Evolutionary conservation across 2,329 filamentous ascomycete genomes (phyloP).

Genomic region (Paracamarosporium sp.): DNA sequence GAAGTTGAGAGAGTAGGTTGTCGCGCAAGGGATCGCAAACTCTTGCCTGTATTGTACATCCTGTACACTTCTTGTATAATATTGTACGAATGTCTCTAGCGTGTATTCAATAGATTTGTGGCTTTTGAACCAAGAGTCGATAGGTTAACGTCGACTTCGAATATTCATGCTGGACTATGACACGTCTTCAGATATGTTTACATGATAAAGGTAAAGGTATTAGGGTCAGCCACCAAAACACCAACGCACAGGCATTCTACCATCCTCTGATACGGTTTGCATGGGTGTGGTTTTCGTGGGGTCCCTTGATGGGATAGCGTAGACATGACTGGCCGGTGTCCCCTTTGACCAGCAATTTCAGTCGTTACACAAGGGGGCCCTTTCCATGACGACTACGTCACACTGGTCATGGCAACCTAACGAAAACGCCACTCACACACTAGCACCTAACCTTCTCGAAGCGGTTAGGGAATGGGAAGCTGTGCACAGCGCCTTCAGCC

Average conservation of each 20-base stretch:
- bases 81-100: neutral
- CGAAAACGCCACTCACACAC: conserved; percentile 18
- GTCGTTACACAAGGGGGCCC: neutral
- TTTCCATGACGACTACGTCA: conserved; percentile 24
- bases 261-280: too few relatives aligned
- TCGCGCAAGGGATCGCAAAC: too few relatives aligned
- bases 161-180: too few relatives aligned
- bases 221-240: too few relatives aligned
- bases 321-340: neutral
- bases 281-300: neutral
- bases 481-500: neutral
- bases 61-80: neutral
- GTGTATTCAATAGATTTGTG: neutral
- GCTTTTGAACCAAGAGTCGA: too few relatives aligned
- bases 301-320: neutral
- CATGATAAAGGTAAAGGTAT: too few relatives aligned
- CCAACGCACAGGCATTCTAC: too few relatives aligned
- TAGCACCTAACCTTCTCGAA: conserved; percentile 3
- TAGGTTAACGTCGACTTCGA: too few relatives aligned
- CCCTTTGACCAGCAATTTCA: neutral
- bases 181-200: too few relatives aligned
- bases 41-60: neutral
- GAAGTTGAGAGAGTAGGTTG: conserved; percentile 23
- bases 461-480: neutral
- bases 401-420: conserved; percentile 9